Percentiles rank a stretch among this genome's conserved stretches.
phyloP scores from a whole-genome alignment of 2,329 filamentous ascomycete species.

The Sphaerulina vaccinii region DNA sequence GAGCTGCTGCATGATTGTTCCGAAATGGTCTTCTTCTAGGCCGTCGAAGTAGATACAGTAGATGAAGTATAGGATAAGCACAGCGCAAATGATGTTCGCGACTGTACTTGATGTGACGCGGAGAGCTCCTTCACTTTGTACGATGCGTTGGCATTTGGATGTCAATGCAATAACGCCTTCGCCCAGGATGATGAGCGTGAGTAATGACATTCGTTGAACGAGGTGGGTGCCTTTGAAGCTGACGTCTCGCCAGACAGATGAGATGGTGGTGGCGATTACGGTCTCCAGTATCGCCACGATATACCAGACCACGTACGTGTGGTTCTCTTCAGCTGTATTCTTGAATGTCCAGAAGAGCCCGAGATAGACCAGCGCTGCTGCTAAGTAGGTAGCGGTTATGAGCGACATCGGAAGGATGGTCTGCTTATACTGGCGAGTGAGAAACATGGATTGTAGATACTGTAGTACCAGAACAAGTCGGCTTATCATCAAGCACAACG shows the following conservation, averaged over 20 bases:
- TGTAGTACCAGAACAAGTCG: slow-evolving; percentile 40
- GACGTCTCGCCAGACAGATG: slow-evolving; percentile 37
- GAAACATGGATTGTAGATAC: slow-evolving; percentile 40
- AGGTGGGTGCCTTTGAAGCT: slow-evolving; percentile 43
- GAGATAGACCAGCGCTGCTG: slow-evolving; percentile 39
- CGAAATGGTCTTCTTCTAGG: slow-evolving; percentile 25
- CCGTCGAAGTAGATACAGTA: slow-evolving; percentile 32
- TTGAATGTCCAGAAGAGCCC: slow-evolving; percentile 35
- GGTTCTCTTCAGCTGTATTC: slow-evolving; percentile 21
- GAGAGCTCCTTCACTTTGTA: slow-evolving; percentile 28
- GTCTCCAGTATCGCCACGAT: slow-evolving; percentile 40
- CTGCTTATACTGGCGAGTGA: slow-evolving; percentile 34
- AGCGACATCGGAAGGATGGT: slow-evolving; percentile 37
- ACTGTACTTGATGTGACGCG: slow-evolving; percentile 30
- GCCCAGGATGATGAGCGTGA: slow-evolving; percentile 42
- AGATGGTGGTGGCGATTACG: slow-evolving; percentile 34
- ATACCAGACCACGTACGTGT: slow-evolving; percentile 55
- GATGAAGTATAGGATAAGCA: slow-evolving; percentile 37
- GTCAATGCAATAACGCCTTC: slow-evolving; percentile 42
- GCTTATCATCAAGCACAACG: slow-evolving; percentile 41
- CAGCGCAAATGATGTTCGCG: slow-evolving; percentile 36
- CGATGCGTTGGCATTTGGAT: slow-evolving; percentile 37
- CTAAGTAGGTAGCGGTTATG: slow-evolving; percentile 36
- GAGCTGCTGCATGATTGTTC: slow-evolving; percentile 28
- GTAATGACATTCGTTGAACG: slow-evolving; percentile 40